These are phyloP conservation scores for Nannochloris sp. DNA, from an alignment of 139 green algal genomes.

Conservation along the genomic window DNA sequence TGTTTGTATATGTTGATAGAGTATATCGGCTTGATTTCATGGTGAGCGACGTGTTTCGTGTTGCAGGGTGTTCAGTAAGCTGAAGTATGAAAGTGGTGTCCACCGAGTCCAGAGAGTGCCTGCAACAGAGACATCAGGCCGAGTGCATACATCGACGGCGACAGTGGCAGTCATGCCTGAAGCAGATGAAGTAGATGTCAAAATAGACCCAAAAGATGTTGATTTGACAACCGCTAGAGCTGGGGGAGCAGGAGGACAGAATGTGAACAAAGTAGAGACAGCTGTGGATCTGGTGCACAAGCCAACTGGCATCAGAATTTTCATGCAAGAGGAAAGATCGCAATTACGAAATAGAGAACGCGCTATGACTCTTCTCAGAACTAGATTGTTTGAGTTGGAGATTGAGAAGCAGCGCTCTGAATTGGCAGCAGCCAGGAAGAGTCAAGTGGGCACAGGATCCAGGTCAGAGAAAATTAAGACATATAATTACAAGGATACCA, in stretches of 20 bases:
- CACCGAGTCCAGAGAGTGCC: conserved; percentile 97
- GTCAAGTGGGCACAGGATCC: conserved; percentile 73
- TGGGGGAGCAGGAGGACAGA: conserved; percentile 73
- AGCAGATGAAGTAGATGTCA: conserved; percentile 72
- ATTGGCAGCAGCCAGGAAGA: conserved; percentile 49
- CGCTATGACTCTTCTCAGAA: conserved; percentile 80
- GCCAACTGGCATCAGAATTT: conserved; percentile 83
- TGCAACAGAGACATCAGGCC: conserved; percentile 80
- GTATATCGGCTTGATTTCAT: background rate
- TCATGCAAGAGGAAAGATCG: conserved; percentile 84
- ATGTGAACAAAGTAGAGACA: conserved; percentile 94
- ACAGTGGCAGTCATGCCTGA: conserved; percentile 88
- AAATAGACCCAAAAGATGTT: conserved; percentile 73
- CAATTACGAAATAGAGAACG: conserved; percentile 88
- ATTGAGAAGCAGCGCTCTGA: conserved; percentile 78
- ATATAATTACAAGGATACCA: conserved; percentile 98
- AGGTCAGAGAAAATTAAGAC: conserved; percentile 98
- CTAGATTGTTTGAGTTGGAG: conserved; percentile 89
- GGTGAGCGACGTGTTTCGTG: background rate
- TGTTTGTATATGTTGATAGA: background rate
- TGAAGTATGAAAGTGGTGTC: conserved; percentile 97
- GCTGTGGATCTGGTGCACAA: conserved; percentile 97
- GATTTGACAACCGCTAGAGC: conserved; percentile 66
- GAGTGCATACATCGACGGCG: conserved; percentile 95
- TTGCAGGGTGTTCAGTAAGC: conserved; percentile 68